Evolutionary conservation across 345 rosid genomes (phyloP), one percentile per base, ranked within the genome.

Genomic region (Citrus glauca): DNA sequence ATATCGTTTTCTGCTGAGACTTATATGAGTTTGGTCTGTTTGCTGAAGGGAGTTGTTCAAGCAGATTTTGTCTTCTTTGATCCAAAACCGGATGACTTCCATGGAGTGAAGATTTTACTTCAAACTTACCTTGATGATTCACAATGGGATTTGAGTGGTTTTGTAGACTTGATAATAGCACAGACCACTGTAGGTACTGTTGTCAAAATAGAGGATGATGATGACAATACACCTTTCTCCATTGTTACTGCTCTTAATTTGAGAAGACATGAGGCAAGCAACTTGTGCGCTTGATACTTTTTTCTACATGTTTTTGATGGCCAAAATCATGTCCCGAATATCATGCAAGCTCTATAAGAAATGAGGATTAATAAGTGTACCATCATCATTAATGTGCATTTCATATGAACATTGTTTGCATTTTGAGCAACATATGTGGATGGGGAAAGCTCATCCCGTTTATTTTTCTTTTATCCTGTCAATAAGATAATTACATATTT

Each of bases 1-100:
- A 22, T 63, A 8, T 25, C 28, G 33, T 2, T 62, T 55, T 48
- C 45, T 50, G 35, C 4, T 57, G 38, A 65, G 35, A 73, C 30
- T 67, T 57, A 68, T 40, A 45, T 74, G 30, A 1, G n/a, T 22
- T 81, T 76, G 32, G 16, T 69, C 16, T 48, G n/a, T 70, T 32
- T 35, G 63, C 76, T 84, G 76, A 70, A 96, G 97, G 95, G 85
- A 75, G 86, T 74, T 75, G 91, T 94, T 7, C 95, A 96, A 88
- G 95, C 94, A 16, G 99, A 96, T 82, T 94, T 96, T 79, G 95
- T 87, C 28, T 96, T 96, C 87, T 90, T 91, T 83, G 99, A 94
- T 85, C 98, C 97, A 1, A 96, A 94, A 87, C 77, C 87, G 1
- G 84, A 87, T 11, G 97, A 96, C 66, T 96, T 92, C 70, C 92